These are phyloP conservation scores for Aspergillus sp. DNA, from an alignment of 2,329 filamentous ascomycete genomes.

Conservation along the genomic window DNA sequence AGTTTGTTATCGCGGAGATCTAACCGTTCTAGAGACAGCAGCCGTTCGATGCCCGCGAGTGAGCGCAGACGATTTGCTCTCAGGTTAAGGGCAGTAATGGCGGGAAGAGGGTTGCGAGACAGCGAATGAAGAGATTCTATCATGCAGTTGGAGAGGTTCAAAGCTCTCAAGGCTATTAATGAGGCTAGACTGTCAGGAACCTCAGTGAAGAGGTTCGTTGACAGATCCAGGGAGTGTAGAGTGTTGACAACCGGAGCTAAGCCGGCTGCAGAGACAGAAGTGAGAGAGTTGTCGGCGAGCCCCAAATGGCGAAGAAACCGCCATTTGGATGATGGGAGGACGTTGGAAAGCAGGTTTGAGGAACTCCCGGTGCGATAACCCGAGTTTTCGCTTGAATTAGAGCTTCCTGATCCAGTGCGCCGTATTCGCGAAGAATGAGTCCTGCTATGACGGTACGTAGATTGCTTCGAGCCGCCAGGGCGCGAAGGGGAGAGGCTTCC, in stretches of 20 bases:
- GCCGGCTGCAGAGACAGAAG: slow-evolving; percentile 71
- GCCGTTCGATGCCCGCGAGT: slow-evolving; percentile 83
- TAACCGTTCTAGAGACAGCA: slow-evolving; percentile 83
- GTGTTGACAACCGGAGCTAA: slow-evolving; percentile 82
- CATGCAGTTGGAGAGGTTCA: slow-evolving; percentile 97
- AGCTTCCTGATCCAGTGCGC: slow-evolving; percentile 88
- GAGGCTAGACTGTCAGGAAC: slow-evolving; percentile 87
- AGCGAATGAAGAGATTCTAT: slow-evolving; percentile 91
- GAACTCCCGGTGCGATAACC: slow-evolving; percentile 64
- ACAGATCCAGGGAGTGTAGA: slow-evolving; percentile 87
- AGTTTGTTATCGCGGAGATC: slow-evolving; percentile 89
- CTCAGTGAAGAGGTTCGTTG: slow-evolving; percentile 88
- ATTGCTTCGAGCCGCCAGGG: slow-evolving; percentile 72
- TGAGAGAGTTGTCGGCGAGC: slow-evolving; percentile 86
- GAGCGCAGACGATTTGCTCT: slow-evolving; percentile 84
- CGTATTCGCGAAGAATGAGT: slow-evolving; percentile 71
- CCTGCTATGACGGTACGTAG: slow-evolving; percentile 63
- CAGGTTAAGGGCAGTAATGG: slow-evolving; percentile 89
- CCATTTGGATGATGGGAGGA: slow-evolving; percentile 86
- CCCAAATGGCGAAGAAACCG: slow-evolving; percentile 90
- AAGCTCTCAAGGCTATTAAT: slow-evolving; percentile 80
- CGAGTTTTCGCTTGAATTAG: slow-evolving; percentile 70
- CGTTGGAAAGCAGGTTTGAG: slow-evolving; percentile 71
- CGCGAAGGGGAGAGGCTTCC: slow-evolving; percentile 79
- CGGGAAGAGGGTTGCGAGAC: slow-evolving; percentile 77